Percentiles rank a stretch among this genome's conserved stretches.
Conservation (phyloP, 352 stramenopile genomes). For the Thraustochytrium striatum region DNA sequence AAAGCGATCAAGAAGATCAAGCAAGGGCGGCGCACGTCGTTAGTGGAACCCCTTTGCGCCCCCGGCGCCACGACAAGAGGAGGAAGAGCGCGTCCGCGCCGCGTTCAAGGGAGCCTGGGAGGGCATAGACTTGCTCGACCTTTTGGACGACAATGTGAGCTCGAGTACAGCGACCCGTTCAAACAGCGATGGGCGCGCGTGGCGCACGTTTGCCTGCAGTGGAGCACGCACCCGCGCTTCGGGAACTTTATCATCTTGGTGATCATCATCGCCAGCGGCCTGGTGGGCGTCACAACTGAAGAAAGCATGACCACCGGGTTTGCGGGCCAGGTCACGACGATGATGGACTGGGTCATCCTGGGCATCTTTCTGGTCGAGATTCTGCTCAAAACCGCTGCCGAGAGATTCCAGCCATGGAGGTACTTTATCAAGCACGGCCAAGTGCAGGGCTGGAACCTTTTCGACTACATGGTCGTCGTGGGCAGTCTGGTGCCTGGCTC, state of each 20-base stretch:
- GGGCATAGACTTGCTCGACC: slow-evolving; percentile 28
- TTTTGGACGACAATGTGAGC: slow-evolving; percentile 32
- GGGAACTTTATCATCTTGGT: slow-evolving; percentile 47
- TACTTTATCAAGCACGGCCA: slow-evolving; percentile 58
- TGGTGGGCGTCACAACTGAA: slow-evolving; percentile 50
- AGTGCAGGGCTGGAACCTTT: slow-evolving; percentile 51
- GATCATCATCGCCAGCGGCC: slow-evolving; percentile 49
- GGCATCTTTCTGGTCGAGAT: slow-evolving; percentile 69
- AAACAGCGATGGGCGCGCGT: slow-evolving; percentile 9
- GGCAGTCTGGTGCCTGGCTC: slow-evolving; percentile 65
- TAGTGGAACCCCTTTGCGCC: slow-evolving; percentile 32
- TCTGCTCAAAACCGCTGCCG: slow-evolving; percentile 66
- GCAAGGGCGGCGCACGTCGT: too few relatives aligned
- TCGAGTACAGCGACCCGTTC: too few relatives aligned
- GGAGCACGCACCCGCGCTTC: slow-evolving; percentile 30
- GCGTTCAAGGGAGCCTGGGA: slow-evolving; percentile 39
- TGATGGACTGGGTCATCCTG: slow-evolving; percentile 66
- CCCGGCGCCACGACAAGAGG: neutral
- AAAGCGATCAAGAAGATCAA: neutral
- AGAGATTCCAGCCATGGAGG: slow-evolving; percentile 67
- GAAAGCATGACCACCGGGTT: neutral
- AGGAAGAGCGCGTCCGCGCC: slow-evolving; percentile 21
- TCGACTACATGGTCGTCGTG: slow-evolving; percentile 66
- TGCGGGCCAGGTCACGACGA: slow-evolving; percentile 52
- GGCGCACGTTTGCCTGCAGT: neutral